These are phyloP conservation scores for Dalbergia oliveri DNA, from an alignment of 306 rosid species.

Conservation along the genomic window DNA sequence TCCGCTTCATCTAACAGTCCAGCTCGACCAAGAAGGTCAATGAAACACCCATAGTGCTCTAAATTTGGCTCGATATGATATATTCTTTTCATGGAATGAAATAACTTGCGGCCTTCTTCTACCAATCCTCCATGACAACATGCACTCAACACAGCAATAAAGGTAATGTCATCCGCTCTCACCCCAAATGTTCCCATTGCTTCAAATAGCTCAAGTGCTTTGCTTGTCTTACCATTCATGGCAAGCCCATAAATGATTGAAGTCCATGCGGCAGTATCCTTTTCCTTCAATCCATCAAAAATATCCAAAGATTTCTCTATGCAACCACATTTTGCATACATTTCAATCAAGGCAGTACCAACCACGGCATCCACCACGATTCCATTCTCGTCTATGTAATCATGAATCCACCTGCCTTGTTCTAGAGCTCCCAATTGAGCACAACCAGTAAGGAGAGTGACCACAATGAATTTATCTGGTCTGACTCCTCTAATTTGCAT, in stretches of 20 bases:
- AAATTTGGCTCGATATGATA: conserved; percentile 64
- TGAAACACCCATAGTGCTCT: conserved; percentile 76
- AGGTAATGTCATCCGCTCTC: conserved; percentile 73
- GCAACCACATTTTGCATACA: conserved; percentile 81
- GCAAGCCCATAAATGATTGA: conserved; percentile 80
- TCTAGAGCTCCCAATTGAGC: conserved; percentile 76
- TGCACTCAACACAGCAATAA: conserved; percentile 69
- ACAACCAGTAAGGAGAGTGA: conserved; percentile 76
- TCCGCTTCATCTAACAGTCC: conserved; percentile 78
- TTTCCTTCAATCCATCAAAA: conserved; percentile 61
- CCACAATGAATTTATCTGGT: conserved; percentile 70
- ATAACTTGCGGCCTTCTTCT: conserved; percentile 63
- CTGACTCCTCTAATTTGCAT: conserved; percentile 65
- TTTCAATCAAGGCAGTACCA: conserved; percentile 77
- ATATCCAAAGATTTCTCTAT: conserved; percentile 67
- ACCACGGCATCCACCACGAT: conserved; percentile 68
- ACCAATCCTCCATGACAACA: conserved; percentile 80
- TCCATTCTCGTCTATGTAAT: conserved; percentile 53
- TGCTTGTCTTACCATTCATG: conserved; percentile 69
- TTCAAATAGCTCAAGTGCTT: conserved; percentile 69
- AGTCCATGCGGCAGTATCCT: conserved; percentile 75
- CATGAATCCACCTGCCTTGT: conserved; percentile 77
- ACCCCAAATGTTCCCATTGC: conserved; percentile 64
- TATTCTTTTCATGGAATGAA: conserved; percentile 59
- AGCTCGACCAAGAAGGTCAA: conserved; percentile 79